Conservation (phyloP, 1,284 basidiomycete genomes). For the Ganoderma lingzhi region DNA sequence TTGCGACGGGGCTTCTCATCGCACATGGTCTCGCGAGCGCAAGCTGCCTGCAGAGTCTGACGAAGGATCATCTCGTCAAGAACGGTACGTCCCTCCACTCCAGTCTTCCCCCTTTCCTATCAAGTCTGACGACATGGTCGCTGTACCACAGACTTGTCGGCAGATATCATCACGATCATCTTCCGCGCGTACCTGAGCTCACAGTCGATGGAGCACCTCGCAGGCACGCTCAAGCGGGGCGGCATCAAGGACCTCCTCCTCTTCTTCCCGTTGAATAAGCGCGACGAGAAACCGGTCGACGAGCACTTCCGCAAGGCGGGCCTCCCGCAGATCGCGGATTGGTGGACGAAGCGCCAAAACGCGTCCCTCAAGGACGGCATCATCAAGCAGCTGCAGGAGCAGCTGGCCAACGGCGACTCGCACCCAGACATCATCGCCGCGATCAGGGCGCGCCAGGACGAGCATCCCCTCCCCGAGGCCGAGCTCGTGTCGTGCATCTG, state of each 20-base stretch:
- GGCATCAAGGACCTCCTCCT: slow-evolving; percentile 86
- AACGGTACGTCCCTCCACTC: slow-evolving; percentile 64
- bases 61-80: slow-evolving; percentile 95
- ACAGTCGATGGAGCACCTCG: slow-evolving; percentile 89
- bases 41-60: slow-evolving; percentile 81
- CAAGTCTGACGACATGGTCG: neutral
- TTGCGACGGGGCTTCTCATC: slow-evolving; percentile 84
- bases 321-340: slow-evolving; percentile 84
- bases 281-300: slow-evolving; percentile 78
- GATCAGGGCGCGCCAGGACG: slow-evolving; percentile 75
- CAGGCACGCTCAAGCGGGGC: slow-evolving; percentile 78
- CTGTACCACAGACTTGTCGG: slow-evolving; percentile 67
- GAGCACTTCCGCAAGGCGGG: slow-evolving; percentile 87
- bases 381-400: slow-evolving; percentile 42
- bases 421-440: slow-evolving; percentile 74
- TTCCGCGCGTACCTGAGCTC: slow-evolving; percentile 84
- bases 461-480: slow-evolving; percentile 76
- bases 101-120: slow-evolving; percentile 1
- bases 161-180: slow-evolving; percentile 81
- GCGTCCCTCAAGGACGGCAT: slow-evolving; percentile 58
- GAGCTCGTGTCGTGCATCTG: slow-evolving; percentile 92
- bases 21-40: slow-evolving; percentile 83
- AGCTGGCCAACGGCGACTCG: slow-evolving; percentile 65
- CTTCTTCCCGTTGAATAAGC: slow-evolving; percentile 89
- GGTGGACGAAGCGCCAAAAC: slow-evolving; percentile 90